Percentiles rank a stretch among this genome's conserved stretches.
Conservation (phyloP, 2,329 filamentous ascomycete genomes). For the Xylaria sp. region DNA sequence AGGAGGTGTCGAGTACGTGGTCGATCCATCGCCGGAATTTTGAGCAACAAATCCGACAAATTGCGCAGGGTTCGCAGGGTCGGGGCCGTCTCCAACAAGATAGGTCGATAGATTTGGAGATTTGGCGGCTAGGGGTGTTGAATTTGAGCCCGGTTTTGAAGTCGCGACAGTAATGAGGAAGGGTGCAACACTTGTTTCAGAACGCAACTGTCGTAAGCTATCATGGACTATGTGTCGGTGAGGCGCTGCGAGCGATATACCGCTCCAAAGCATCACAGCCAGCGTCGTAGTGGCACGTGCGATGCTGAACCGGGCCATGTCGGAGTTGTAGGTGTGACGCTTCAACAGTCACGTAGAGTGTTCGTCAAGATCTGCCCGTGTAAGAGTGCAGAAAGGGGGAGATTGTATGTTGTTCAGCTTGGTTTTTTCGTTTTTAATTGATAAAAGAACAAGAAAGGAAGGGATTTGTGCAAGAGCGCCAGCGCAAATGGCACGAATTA, state of each 20-base stretch:
- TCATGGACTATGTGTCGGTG: neutral
- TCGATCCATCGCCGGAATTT: constrained; percentile 4
- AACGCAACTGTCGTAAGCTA: neutral
- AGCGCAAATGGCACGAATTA: neutral
- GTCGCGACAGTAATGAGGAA: constrained; percentile 1
- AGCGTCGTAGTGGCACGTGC: neutral
- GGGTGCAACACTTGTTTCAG: neutral
- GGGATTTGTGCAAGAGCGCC: neutral
- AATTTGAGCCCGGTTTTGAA: neutral
- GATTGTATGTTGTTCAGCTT: neutral
- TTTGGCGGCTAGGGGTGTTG: neutral
- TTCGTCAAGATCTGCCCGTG: neutral
- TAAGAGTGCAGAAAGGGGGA: neutral
- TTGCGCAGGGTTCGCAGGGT: neutral
- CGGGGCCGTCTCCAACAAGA: constrained; percentile 8
- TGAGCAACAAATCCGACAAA: constrained; percentile 13
- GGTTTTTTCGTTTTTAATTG: neutral
- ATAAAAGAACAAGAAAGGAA: neutral
- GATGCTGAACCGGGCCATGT: neutral
- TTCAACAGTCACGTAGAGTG: neutral
- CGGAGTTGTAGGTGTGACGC: neutral
- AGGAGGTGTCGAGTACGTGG: constrained; percentile 18
- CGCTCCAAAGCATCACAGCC: neutral
- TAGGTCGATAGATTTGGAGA: constrained; percentile 9
- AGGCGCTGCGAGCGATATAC: neutral